Evolutionary conservation across 805 yeast genomes (phyloP).

Genomic region (Zygosaccharomyces gambellarensis): DNA sequence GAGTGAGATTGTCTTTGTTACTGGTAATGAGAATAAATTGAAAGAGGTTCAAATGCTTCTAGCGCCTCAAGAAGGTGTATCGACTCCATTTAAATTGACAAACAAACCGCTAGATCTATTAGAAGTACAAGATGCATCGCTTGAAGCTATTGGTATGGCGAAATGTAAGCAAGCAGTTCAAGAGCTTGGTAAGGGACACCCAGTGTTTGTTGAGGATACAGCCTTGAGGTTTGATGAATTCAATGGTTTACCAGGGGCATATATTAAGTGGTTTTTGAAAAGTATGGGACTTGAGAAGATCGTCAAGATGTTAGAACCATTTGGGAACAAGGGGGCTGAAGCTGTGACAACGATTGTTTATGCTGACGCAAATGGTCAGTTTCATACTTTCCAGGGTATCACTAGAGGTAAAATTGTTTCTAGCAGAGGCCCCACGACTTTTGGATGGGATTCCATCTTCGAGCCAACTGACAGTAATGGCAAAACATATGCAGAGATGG

Average conservation of each 20-base stretch:
- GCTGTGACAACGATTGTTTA: conserved; percentile 93
- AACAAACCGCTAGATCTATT: conserved; percentile 74
- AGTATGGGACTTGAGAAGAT: conserved; percentile 71
- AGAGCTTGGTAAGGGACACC: conserved; percentile 49
- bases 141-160: conserved; percentile 72
- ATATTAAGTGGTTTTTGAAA: conserved; percentile 85
- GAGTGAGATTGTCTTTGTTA: conserved; percentile 56
- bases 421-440: conserved; percentile 70
- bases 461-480: conserved; percentile 60
- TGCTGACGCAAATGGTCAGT: conserved; percentile 78
- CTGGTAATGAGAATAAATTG: conserved; percentile 86
- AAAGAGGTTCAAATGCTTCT: conserved; percentile 79
- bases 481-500: conserved; percentile 85
- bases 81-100: conserved; percentile 38
- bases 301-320: conserved; percentile 71
- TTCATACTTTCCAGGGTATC: conserved; percentile 76
- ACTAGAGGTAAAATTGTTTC: conserved; percentile 77
- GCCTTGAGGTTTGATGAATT: conserved; percentile 79
- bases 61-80: conserved; percentile 32
- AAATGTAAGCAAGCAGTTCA: conserved; percentile 74
- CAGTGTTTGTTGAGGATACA: conserved; percentile 94
- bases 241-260: conserved; percentile 90
- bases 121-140: conserved; percentile 82
- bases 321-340: conserved; percentile 76
- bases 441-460: conserved; percentile 95